phyloP scores from a whole-genome alignment of 495 filamentous ascomycete species.

The Penicillium ochrochloron region DNA sequence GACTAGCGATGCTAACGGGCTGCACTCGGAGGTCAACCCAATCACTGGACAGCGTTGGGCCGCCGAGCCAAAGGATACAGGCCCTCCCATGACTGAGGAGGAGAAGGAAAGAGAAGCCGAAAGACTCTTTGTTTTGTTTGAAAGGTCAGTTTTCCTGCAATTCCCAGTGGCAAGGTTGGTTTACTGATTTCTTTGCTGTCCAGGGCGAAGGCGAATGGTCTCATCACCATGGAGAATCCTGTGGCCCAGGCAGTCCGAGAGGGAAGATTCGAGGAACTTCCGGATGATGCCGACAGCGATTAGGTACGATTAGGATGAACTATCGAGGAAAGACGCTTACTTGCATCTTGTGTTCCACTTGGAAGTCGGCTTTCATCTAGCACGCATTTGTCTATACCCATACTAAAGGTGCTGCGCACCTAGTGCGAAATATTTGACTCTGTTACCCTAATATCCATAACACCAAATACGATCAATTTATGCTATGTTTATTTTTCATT shows the following conservation, averaged over 20 bases:
- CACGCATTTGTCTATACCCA: conserved; percentile 6
- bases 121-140: conserved; percentile 90
- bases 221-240: conserved; percentile 85
- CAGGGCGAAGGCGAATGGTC: conserved; percentile 80
- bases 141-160: conserved; percentile 61
- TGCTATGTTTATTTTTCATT: not conserved
- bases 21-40: conserved; percentile 67
- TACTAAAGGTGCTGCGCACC: not conserved
- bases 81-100: conserved; percentile 79
- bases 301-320: conserved; percentile 15
- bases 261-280: conserved; percentile 77
- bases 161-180: not conserved
- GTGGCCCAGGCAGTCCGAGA: conserved; percentile 74
- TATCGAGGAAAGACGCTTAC: not conserved
- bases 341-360: not conserved
- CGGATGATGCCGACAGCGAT: conserved; percentile 51
- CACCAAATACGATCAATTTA: not conserved
- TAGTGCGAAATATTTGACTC: not conserved
- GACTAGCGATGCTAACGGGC: conserved; percentile 38
- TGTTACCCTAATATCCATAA: not conserved
- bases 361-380: not conserved
- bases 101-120: conserved; percentile 96
- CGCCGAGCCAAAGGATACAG: conserved; percentile 60
- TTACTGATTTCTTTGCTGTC: conserved; percentile 1
- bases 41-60: conserved; percentile 87